phyloP scores from a whole-genome alignment of 495 filamentous ascomycete species.

The Halenospora varia region DNA sequence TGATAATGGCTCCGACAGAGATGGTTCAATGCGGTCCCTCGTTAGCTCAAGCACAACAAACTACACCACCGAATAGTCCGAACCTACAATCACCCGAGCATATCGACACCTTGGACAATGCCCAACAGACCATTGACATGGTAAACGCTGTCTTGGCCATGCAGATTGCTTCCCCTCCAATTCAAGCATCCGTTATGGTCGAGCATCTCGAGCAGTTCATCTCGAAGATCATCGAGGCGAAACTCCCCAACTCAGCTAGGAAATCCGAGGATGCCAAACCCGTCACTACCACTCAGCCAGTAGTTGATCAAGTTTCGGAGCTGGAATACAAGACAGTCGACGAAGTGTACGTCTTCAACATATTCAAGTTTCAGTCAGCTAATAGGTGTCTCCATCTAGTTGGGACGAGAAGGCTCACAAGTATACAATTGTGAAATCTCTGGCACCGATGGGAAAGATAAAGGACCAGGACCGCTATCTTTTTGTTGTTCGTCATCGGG shows the following conservation, averaged over 20 bases:
- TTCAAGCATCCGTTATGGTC: slow-evolving; percentile 1
- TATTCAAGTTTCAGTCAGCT: background rate
- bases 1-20: too few relatives aligned
- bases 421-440: slow-evolving; percentile 73
- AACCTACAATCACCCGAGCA: slow-evolving; percentile 7
- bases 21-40: too few relatives aligned
- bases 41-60: slow-evolving; percentile 6
- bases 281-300: background rate
- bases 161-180: slow-evolving; percentile 12
- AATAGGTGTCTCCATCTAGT: slow-evolving; percentile 42
- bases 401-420: slow-evolving; percentile 54
- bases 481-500: slow-evolving; percentile 62
- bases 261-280: background rate
- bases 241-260: background rate
- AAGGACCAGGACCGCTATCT: slow-evolving; percentile 72
- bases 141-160: slow-evolving; percentile 8
- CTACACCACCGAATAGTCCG: slow-evolving; percentile 14
- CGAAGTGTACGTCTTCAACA: slow-evolving; percentile 41
- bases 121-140: slow-evolving; percentile 9
- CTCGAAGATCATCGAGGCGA: slow-evolving; percentile 1
- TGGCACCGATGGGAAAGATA: slow-evolving; percentile 58
- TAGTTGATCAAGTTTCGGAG: slow-evolving; percentile 44
- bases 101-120: slow-evolving; percentile 8
- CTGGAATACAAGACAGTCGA: slow-evolving; percentile 81
- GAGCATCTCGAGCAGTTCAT: slow-evolving; percentile 9